Base-by-base conservation (phyloP, 305 asterid species). In the Salvia sclarea region DNA sequence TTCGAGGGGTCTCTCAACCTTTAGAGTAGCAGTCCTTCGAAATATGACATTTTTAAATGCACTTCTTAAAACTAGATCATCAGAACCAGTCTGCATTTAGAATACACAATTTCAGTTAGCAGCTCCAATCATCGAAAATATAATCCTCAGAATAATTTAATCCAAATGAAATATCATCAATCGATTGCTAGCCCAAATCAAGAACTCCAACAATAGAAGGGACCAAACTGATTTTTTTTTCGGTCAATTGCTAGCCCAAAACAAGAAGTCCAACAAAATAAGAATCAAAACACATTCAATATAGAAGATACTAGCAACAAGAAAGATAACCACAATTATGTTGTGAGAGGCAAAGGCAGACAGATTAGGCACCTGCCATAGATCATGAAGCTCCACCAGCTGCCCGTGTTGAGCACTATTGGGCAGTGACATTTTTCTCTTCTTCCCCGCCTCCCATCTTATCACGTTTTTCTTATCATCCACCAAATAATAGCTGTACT, bases 41-140 rank as follows among this genome's bases (percentile, higher is more conserved):
- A 87, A 94, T 73, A 94, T 91, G 71, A 86, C 98, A 76, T 91
- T 71, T 80, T 89, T 91, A 68, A 94, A 94, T 73, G 98, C 99
- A 83, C 98, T 94, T 77, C 79, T 85, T 69, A 87, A 85, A 53
- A 96, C 87, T 61, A 94, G 82, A 74, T 77, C 88, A 73, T 89
- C 98, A 12, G 96, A 79, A 62, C 95, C 97, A 71, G 80, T 80
- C 99, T 94, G 97, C 86, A 82, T 30, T 64, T 40, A 56, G 56
- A 50, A 35, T 47, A 59, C 60, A 55, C 61, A 18, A 30, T 12
- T 50, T 83, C 73, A 31, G 59, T 59, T 64, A 64, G 25, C 53
- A 70, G 53, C 69, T 68, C 22, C 45, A 40, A 53, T 59, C 22
- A 20, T 5, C 44, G 18, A 63, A 40, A 73, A 30, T 66, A 72